Evolutionary conservation across 129 eudicot genomes (phyloP).

Genomic region (Deinandra increscens): DNA sequence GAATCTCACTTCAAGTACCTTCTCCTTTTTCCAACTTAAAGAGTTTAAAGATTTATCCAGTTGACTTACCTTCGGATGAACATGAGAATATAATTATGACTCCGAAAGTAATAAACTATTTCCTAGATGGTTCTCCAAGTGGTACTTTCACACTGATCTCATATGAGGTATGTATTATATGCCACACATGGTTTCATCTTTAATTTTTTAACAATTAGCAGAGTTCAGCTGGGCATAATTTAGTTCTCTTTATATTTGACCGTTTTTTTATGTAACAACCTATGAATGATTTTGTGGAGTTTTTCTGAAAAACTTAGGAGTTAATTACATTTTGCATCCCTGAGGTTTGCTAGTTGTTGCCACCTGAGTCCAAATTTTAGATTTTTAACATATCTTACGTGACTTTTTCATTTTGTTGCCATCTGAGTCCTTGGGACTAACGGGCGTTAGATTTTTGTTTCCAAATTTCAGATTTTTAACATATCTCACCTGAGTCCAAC

Average conservation of each 20-base stretch:
- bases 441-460: too few species aligned
- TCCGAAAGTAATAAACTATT: background rate
- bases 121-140: constrained; percentile 2
- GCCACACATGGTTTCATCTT: background rate
- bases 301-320: too few species aligned
- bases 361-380: too few species aligned
- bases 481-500: too few species aligned
- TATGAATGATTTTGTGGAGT: background rate
- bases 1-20: background rate
- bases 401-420: too few species aligned
- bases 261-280: background rate
- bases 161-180: constrained; percentile 2
- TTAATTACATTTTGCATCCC: too few species aligned
- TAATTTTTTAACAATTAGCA: too few species aligned
- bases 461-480: too few species aligned
- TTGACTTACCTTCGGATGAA: background rate
- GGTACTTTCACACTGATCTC: constrained; percentile 7
- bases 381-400: too few species aligned
- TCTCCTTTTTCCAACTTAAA: constrained; percentile 4
- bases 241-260: background rate
- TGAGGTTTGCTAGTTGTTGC: too few species aligned
- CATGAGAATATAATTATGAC: background rate
- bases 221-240: too few species aligned
- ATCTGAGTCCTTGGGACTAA: too few species aligned
- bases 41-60: constrained; percentile 2